Evolutionary conservation across 2,329 filamentous ascomycete species (phyloP), one percentile per base, ranked within the genome.

Genomic region (Cadophora gregata): DNA sequence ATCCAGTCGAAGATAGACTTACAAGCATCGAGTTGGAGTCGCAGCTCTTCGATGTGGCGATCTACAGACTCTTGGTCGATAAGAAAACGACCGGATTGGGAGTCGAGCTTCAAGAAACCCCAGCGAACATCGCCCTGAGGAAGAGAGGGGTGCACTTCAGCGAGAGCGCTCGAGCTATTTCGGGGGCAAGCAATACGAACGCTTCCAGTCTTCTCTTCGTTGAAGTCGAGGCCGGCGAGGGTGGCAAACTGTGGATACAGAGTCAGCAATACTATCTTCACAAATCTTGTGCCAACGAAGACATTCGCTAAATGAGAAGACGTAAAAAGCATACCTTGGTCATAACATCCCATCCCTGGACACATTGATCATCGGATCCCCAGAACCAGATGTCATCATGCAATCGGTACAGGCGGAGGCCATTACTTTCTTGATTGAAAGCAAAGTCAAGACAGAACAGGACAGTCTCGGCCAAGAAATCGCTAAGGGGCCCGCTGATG

Each of bases 351-450:
- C 88, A 92, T 0, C 86, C 87, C 51, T 81, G 79, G 24, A 82
- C 79, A 19, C 83, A 85, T 4, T 79, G 79, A 5, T 77, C 71
- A 59, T 87, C 82, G 10, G 85, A 79, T n/a, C 84, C 83, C 87
- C 88, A 90, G 74, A 90, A 87, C 88, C 88, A 91, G 61, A 90
- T 81, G 69, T 90, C 87, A 69, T 90, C 88, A 60, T 89, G 84
- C 45, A 90, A 79, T 14, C 89, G 85, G 74, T 88, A 88, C 12
- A 90, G 76, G n/a, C 82, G 79, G 1, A 79, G 78, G 0, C 87
- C 87, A 6, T 75, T 71, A 0, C 87, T 88, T 2, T 79, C 76
- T 66, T 85, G 83, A 65, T 90, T 90, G 64, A 91, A 82, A 0
- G 86, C 82, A 71, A 88, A 88, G 72, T 91, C 89, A 71, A 90